Conservation (phyloP, 2,329 filamentous ascomycete genomes). For the Boeremia lycopersici region DNA sequence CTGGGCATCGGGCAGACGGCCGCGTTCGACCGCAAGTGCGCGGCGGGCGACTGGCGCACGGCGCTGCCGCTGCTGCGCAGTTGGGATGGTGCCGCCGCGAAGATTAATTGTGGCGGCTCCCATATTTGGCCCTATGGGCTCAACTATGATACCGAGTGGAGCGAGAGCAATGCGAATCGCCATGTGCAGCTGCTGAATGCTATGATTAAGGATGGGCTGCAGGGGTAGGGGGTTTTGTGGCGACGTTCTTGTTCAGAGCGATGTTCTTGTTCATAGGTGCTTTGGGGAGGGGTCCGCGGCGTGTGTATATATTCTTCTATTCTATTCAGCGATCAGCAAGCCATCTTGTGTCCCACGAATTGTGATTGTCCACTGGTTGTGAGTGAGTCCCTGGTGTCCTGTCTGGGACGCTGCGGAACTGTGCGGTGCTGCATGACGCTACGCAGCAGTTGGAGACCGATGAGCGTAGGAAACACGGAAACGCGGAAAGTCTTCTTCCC, state of each 20-base stretch:
- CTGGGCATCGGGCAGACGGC: constrained; percentile 43
- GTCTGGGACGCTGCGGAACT: too few relatives aligned
- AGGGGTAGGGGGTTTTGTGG: constrained; percentile 5
- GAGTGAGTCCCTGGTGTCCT: too few relatives aligned
- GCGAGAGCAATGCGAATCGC: constrained; percentile 42
- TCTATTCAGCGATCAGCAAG: too few relatives aligned
- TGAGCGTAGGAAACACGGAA: too few relatives aligned
- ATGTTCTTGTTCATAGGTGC: too few relatives aligned
- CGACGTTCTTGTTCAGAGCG: neutral
- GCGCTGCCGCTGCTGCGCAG: constrained; percentile 39
- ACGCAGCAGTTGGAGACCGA: too few relatives aligned
- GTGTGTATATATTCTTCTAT: too few relatives aligned
- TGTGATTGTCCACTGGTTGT: too few relatives aligned
- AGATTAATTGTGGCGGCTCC: constrained; percentile 40
- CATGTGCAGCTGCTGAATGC: constrained; percentile 43
- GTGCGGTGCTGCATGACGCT: too few relatives aligned
- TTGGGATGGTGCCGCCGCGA: constrained; percentile 38
- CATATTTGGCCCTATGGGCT: constrained; percentile 47
- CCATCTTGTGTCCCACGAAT: too few relatives aligned
- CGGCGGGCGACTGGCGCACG: constrained; percentile 40
- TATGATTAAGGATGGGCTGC: constrained; percentile 39
- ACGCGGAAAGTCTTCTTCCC: too few relatives aligned
- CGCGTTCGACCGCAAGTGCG: constrained; percentile 38
- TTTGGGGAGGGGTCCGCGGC: too few relatives aligned
- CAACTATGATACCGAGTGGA: constrained; percentile 45